Base-by-base conservation (phyloP, 306 rosid genomes). In the Vicia faba region DNA sequence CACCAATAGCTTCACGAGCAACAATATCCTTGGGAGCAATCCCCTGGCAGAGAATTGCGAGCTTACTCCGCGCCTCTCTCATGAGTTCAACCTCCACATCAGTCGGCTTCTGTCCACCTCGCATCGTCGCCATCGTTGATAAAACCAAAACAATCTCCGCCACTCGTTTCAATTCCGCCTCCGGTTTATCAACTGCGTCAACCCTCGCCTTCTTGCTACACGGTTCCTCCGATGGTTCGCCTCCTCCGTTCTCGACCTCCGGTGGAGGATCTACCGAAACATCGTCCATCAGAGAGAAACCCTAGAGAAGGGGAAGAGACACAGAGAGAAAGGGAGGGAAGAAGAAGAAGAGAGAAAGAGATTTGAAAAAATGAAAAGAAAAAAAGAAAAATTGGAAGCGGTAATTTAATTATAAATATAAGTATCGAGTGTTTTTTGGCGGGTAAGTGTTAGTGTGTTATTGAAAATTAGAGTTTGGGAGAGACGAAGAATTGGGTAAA, bases 101-200 rank as follows among this genome's bases (percentile, higher is more conserved):
- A 33, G 84, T 82, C 7, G 99, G 97, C 55, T 79, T 85, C 41
- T 87, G 64, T 1, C 96, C 96, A 0, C 77, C 97, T 7, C 99
- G 91, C 70, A 93, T 74, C 29, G 81, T 65, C 38, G 92, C 83
- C 99, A 93, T 85, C 1, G 96, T 79, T 7, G 96, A 91, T 78
- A 93, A 51, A 18, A 83, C 97, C 66, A 93, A 51, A 55, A 93
- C 92, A 80, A 93, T 88, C 86, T 90, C 96, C 69, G 99, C 99
- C 64, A 93, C 97, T 70, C 90, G 76, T 88, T 78, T 88, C 58
- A 88, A 75, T 23, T 75, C 83, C 10, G 41, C 71, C n/a, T 38
- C 67, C 2, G n/a, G 23, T 14, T 20, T 33, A 3, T 8, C 16
- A 19, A 4, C 1, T 28, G 8, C 48, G 15, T 64, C 88, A 7